Evolutionary conservation across 1,284 basidiomycete genomes (phyloP), one percentile per base, ranked within the genome.

Genomic region (Agaricales sp.): DNA sequence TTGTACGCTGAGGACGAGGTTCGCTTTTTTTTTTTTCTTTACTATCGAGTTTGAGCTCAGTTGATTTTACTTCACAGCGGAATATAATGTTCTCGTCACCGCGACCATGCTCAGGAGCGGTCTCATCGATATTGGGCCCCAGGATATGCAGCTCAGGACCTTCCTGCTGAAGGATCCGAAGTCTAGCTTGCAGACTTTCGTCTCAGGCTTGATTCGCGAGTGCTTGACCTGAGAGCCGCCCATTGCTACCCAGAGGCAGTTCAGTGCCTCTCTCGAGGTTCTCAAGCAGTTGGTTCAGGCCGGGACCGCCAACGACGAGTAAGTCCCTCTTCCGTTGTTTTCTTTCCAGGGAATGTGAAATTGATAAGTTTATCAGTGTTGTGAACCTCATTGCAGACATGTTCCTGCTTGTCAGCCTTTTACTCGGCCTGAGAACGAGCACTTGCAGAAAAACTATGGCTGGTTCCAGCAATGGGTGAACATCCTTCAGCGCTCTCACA

Each of bases 1-100:
- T 71, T 98, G 46, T 97, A 94, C 62, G 91, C 95, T 13, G 94
- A 99, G 63, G 96, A 99, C 65, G 90, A 95, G 69, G 90, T 91
- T 53, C 45, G 4, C 20, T 22, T 46, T 3, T 37, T 26, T 26
- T 44, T 4, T 4, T 43, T 14, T 43, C 24, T 3, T 44, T n/a
- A n/a, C n/a, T n/a, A n/a, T n/a, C n/a, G n/a, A n/a, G n/a, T n/a
- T n/a, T 49, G 21, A 52, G n/a, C n/a, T n/a, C n/a, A n/a, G n/a
- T n/a, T n/a, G n/a, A n/a, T n/a, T n/a, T 43, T 45, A n/a, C n/a
- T n/a, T 50, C 48, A 23, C 54, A 92, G 85, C 89, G 93, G 60
- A 99, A 69, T 91, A 91, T 71, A 97, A 97, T 63, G 84, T 98
- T 13, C 82, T 92, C 3, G 96, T 97, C 54, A 98, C 93, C 0